Evolutionary conservation across 768 basidiomycete genomes (phyloP), one percentile per base, ranked within the genome.

Genomic region (Xerocomellus chrysenteron): DNA sequence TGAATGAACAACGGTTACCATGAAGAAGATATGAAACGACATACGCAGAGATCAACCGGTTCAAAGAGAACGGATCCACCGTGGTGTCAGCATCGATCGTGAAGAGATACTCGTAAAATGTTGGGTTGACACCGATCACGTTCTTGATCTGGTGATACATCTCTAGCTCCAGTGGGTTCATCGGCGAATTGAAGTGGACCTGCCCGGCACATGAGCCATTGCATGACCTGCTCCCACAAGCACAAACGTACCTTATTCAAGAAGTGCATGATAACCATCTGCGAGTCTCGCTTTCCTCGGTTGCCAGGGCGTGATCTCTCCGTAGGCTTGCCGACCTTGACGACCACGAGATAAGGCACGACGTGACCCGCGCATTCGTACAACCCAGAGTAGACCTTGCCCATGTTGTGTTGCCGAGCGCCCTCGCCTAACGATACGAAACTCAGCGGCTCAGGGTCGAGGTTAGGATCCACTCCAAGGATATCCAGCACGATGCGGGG

Each of bases 111-210:
- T 98, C 97, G 74, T 98, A 99, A 76, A 98, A 98, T 0, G 93
- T 88, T 3, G 96, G 97, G 74, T 99, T 97, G 67, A 99, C 94
- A 73, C 97, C 97, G 65, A 99, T 98, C 52, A 98, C 94, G 67
- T 99, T 99, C 82, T 98, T 94, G 81, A 98, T 94, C 74, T 99
- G 97, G 71, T 98, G 97, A 69, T 94, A 98, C 78, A 99, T 96
- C 77, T 99, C 97, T 51, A 99, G 75, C 75, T 99, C 97, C 59
- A 96, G 75, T 1, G 97, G 97, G 66, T 90, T 92, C 97, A 99
- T 98, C 0, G 94, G 88, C 21, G 92, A 74, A 71, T 95, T 92
- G 74, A 96, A 98, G 74, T 98, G 97, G 44, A 98, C 97, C 92
- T 94, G 57, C 26, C 4, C 50, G 43, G 13, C 3, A 5, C 3